phyloP scores from a whole-genome alignment of 116 monocot species.

The Papilionanthe hybrid region DNA sequence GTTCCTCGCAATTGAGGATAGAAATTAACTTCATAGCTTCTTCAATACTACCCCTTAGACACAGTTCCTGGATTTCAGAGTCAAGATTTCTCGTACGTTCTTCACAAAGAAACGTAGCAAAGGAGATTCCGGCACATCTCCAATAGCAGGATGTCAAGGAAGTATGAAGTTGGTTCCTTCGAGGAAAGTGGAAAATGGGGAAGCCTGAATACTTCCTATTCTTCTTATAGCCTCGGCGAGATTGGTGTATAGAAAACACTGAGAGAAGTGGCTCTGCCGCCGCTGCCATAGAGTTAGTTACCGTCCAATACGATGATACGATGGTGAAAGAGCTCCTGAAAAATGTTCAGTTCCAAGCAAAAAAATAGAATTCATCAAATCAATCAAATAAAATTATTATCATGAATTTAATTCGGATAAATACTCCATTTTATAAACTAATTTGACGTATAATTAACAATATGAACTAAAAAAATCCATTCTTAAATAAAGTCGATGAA shows the following conservation, averaged over 20 bases:
- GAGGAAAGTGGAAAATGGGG: not conserved
- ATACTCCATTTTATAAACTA: too few species aligned
- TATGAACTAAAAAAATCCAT: too few species aligned
- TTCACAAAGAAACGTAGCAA: not conserved
- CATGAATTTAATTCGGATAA: too few species aligned
- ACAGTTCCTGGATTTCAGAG: slow-evolving; percentile 17
- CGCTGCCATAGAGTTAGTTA: not conserved
- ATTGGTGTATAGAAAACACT: not conserved
- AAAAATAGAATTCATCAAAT: too few species aligned
- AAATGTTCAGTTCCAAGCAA: too few species aligned
- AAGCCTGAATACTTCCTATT: not conserved
- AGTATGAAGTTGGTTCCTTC: not conserved
- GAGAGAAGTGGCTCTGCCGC: not conserved
- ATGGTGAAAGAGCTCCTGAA: too few species aligned
- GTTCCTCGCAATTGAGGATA: not conserved
- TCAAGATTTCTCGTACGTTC: slow-evolving; percentile 12
- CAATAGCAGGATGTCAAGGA: not conserved
- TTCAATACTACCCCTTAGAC: slow-evolving; percentile 33
- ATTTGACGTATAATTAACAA: too few species aligned
- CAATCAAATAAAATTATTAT: too few species aligned
- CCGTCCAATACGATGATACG: not conserved
- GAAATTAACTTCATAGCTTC: slow-evolving; percentile 30
- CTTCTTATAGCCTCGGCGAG: not conserved
- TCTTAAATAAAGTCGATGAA: too few species aligned
- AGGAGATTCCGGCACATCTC: not conserved